phyloP scores from a whole-genome alignment of 2,329 filamentous ascomycete genomes.

The Venturia effusa region DNA sequence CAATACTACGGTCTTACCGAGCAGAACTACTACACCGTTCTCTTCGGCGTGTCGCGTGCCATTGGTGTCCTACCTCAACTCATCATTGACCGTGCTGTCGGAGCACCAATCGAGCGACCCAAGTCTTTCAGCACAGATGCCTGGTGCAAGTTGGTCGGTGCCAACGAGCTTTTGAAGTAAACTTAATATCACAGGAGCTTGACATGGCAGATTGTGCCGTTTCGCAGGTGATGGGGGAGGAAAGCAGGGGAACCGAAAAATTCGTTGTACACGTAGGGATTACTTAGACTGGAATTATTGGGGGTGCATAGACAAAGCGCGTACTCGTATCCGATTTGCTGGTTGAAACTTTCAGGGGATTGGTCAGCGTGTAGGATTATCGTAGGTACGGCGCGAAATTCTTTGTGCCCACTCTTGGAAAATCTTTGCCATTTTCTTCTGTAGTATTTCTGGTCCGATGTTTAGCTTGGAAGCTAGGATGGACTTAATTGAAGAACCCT shows the following conservation, averaged over 20 bases:
- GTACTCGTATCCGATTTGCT: conserved; percentile 1
- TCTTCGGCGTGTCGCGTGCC: conserved; percentile 96
- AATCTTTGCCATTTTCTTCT: background rate
- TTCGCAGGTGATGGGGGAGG: background rate
- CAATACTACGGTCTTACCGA: conserved; percentile 99
- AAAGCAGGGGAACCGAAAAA: background rate
- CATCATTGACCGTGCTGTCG: conserved; percentile 97
- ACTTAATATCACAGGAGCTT: background rate
- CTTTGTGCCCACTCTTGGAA: background rate
- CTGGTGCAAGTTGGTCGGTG: conserved; percentile 84
- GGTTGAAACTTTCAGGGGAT: background rate
- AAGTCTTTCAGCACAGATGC: conserved; percentile 98
- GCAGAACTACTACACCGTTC: conserved; percentile 99
- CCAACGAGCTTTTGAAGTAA: conserved; percentile 23
- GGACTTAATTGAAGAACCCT: background rate
- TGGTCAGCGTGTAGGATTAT: background rate
- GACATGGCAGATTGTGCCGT: background rate
- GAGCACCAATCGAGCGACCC: conserved; percentile 94
- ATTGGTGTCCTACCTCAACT: conserved; percentile 98
- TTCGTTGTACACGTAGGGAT: conserved; percentile 1
- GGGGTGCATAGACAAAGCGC: background rate
- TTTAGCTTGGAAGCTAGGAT: background rate
- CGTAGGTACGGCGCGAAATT: background rate
- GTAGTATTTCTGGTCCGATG: background rate
- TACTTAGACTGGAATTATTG: background rate